These are phyloP conservation scores for Ophiostoma sp. DNA, from an alignment of 2,329 filamentous ascomycete species.

Conservation along the genomic window DNA sequence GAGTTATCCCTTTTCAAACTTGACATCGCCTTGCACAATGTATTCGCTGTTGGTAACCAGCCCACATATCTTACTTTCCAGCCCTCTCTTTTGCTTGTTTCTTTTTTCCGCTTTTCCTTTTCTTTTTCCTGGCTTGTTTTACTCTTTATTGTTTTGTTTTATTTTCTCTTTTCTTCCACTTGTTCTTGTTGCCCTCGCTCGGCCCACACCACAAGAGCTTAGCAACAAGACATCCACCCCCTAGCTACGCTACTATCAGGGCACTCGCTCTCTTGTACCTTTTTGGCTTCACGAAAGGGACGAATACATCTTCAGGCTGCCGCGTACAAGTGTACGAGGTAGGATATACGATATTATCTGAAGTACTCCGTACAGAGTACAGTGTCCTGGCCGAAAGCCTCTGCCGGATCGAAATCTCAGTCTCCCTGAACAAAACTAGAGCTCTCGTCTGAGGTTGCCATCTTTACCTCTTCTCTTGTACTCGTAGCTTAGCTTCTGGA, in stretches of 20 bases:
- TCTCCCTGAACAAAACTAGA: background rate
- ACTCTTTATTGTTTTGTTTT: background rate
- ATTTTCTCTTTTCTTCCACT: slow-evolving; percentile 1
- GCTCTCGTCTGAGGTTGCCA: background rate
- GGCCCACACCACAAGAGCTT: slow-evolving; percentile 9
- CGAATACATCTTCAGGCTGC: background rate
- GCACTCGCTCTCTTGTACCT: background rate
- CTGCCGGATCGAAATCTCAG: background rate
- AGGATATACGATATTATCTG: background rate
- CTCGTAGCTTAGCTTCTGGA: background rate
- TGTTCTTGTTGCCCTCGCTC: background rate
- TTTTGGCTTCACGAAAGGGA: background rate
- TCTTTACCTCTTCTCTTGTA: slow-evolving; percentile 8
- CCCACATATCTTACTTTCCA: background rate
- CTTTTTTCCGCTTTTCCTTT: background rate
- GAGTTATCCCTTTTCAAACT: background rate
- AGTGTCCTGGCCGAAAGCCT: background rate
- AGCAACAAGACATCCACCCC: slow-evolving; percentile 14
- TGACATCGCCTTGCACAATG: background rate
- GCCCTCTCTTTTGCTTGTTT: background rate
- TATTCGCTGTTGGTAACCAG: background rate
- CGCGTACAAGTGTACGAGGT: background rate
- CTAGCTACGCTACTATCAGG: slow-evolving; percentile 8
- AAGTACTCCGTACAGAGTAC: background rate
- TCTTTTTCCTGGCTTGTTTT: slow-evolving; percentile 10